Percentiles rank a stretch among this genome's conserved stretches.
These are phyloP conservation scores for Kwoniella mangroviensis DNA, from an alignment of 768 basidiomycete genomes.

Conservation along the genomic window DNA sequence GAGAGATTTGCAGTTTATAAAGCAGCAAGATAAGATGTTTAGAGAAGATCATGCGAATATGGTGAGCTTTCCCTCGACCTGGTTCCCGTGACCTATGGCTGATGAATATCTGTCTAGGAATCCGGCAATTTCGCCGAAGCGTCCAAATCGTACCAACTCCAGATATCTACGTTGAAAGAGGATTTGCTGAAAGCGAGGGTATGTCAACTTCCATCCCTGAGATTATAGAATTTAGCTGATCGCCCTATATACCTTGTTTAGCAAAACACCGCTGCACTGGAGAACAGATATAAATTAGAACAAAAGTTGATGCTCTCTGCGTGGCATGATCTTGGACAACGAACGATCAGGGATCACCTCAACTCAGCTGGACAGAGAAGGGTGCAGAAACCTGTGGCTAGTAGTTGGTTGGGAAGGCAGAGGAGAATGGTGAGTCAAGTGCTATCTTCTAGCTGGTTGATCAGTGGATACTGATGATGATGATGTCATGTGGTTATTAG, in stretches of 20 bases:
- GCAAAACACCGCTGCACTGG: constrained; percentile 64
- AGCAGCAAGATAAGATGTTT: constrained; percentile 85
- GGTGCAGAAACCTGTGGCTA: constrained; percentile 62
- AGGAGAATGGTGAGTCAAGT: constrained; percentile 62
- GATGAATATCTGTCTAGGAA: constrained; percentile 38
- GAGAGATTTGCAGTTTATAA: constrained; percentile 72
- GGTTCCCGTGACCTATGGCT: neutral
- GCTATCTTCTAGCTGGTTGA: neutral
- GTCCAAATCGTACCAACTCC: constrained; percentile 68
- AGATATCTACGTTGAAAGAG: constrained; percentile 70
- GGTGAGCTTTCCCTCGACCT: constrained; percentile 2
- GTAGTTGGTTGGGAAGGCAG: constrained; percentile 73
- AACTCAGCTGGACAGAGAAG: constrained; percentile 60
- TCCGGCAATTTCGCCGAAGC: constrained; percentile 71
- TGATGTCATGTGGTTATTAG: neutral
- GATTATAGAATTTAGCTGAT: neutral
- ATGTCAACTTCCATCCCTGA: constrained; percentile 29
- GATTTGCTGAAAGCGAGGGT: constrained; percentile 63
- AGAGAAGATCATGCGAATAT: constrained; percentile 56
- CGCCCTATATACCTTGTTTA: constrained; percentile 33
- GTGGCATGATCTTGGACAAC: constrained; percentile 73
- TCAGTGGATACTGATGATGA: neutral
- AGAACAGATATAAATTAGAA: constrained; percentile 72
- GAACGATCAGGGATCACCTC: constrained; percentile 68
- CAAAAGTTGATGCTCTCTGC: constrained; percentile 80